Evolutionary conservation across 2,329 filamentous ascomycete genomes (phyloP), one percentile per base, ranked within the genome.

Genomic region (Diaporthe sp.): DNA sequence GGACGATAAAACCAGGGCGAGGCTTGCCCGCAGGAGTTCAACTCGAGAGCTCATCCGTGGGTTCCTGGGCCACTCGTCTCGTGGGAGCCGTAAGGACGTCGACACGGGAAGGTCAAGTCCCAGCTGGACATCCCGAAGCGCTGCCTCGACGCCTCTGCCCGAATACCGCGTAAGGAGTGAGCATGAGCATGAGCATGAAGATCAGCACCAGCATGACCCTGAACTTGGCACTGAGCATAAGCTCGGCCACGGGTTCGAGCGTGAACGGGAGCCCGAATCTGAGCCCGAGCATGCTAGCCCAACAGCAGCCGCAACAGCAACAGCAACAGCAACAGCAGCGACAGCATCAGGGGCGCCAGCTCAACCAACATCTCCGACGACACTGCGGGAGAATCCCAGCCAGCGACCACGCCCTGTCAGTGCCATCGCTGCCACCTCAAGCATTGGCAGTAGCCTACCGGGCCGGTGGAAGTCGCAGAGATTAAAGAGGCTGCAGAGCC

Each of bases 371-470:
- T 50, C 33, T 9, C 47, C 35, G 10, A 68, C 13, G 50, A 68
- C 13, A 40, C 57, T 50, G 57, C 54, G 55, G 28, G 35, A 42
- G 57, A 47, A 66, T 38, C 72, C 33, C 45, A 61, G 81, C 84
- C 55, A 81, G 81, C 73, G 86, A 54, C 47, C 64, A 54, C 64
- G 64, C 47, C 64, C 64, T 13, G 64, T 68, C 64, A 68, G 64
- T 68, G 64, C 47, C 64, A 40, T 68, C 4, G 64, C 47, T 30
- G 64, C 47, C 12, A 13, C 45, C n/a, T 35, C 64, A n/a, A 35
- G 19, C 38, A 71, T 9, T n/a, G 45, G 57, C n/a, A 52, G 57
- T 58, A 42, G 40, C 60, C 47, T 42, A 38, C 57, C 70, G 10
- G 33, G 42, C 35, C 70, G 70, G 22, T 72, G 70, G 70, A 72